A percentile compares a stretch with the other conserved stretches of the same genome.
These are phyloP conservation scores for Magnolia changhungtana DNA, from an alignment of 164 flowering plant species.

Conservation along the genomic window DNA sequence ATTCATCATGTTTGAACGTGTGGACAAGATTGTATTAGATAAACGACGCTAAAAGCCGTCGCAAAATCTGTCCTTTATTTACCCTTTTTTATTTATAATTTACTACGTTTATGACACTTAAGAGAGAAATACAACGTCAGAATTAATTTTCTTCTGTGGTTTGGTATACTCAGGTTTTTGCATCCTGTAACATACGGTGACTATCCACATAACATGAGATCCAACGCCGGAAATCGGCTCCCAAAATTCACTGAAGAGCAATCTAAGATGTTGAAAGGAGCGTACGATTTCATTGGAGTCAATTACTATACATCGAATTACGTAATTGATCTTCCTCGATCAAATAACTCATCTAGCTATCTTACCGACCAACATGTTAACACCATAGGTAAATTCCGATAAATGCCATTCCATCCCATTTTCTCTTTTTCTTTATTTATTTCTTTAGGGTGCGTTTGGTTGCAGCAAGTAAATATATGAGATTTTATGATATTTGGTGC, in stretches of 20 bases:
- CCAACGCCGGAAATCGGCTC: conserved; percentile 3
- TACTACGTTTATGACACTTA: too few species aligned
- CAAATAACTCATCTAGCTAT: not conserved
- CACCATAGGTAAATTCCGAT: not conserved
- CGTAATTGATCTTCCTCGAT: not conserved
- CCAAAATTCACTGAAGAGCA: conserved; percentile 7
- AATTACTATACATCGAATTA: conserved; percentile 1
- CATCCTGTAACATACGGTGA: conserved; percentile 8
- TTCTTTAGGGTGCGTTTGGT: not conserved
- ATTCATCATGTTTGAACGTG: too few species aligned
- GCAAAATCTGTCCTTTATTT: too few species aligned
- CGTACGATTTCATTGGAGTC: conserved; percentile 15
- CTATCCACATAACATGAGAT: conserved; percentile 10
- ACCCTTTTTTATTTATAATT: too few species aligned
- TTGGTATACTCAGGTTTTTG: conserved; percentile 7
- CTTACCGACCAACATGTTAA: not conserved
- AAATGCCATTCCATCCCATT: not conserved
- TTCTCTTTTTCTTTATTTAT: not conserved
- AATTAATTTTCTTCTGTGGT: too few species aligned
- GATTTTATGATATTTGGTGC: not conserved
- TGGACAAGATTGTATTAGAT: too few species aligned
- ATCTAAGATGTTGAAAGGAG: conserved; percentile 8
- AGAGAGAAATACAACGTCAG: not conserved
- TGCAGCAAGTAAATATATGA: not conserved
- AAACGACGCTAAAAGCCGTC: too few species aligned